Conservation (phyloP, 805 yeast species). For the Monosporozyma yasuniensis region DNA sequence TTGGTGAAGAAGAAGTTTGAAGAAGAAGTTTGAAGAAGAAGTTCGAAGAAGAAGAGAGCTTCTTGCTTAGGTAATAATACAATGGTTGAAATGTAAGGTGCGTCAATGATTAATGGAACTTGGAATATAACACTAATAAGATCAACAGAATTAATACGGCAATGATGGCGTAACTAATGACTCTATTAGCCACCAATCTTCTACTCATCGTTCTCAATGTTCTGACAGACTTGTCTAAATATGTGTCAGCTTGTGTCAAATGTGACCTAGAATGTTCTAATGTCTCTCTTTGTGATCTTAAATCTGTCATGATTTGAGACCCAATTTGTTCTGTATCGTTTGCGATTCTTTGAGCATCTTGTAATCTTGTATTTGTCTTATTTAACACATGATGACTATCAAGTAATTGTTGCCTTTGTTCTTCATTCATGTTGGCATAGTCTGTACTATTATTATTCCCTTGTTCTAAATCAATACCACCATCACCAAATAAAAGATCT, state of each 20-base stretch:
- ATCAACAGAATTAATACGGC: constrained; percentile 78
- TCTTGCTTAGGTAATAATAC: background rate
- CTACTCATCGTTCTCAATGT: constrained; percentile 89
- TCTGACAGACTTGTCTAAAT: constrained; percentile 80
- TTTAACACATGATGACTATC: constrained; percentile 73
- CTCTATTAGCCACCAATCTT: constrained; percentile 81
- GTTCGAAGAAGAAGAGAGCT: too few relatives aligned
- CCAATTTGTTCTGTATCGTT: constrained; percentile 89
- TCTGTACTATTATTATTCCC: constrained; percentile 2
- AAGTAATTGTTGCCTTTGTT: constrained; percentile 74
- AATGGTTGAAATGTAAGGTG: background rate
- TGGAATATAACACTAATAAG: constrained; percentile 72
- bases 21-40: too few relatives aligned
- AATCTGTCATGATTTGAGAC: constrained; percentile 76
- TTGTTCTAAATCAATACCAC: constrained; percentile 3
- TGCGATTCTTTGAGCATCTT: constrained; percentile 85
- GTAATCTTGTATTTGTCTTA: constrained; percentile 69
- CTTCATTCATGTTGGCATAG: constrained; percentile 32
- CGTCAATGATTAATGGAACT: constrained; percentile 44
- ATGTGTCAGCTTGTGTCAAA: constrained; percentile 79
- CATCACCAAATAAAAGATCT: constrained; percentile 58
- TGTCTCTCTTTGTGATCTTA: constrained; percentile 91
- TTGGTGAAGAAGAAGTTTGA: background rate
- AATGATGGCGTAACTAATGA: constrained; percentile 84
- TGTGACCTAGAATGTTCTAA: constrained; percentile 78